A percentile compares a stretch with the other conserved stretches of the same genome.
These are phyloP conservation scores for Suillus hirtellus DNA, from an alignment of 768 basidiomycete genomes.

Conservation along the genomic window DNA sequence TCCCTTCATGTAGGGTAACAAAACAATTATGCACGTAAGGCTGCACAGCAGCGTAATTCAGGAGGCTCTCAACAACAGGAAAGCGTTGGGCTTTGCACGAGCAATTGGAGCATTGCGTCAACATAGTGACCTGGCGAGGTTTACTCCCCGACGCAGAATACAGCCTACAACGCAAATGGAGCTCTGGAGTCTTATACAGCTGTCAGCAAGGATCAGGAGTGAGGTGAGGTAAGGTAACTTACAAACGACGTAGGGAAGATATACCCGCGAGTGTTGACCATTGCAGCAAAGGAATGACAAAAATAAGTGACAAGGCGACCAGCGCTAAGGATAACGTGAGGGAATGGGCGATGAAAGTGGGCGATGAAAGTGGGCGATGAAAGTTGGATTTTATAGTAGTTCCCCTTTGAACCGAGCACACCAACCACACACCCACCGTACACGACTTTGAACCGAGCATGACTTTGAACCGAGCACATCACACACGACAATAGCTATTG, in stretches of 20 bases:
- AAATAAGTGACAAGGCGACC: too few relatives aligned
- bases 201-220: too few relatives aligned
- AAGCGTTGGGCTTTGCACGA: not conserved
- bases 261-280: not conserved
- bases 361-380: not conserved
- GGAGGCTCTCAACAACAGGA: conserved; percentile 10
- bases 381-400: not conserved
- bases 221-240: not conserved
- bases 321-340: too few relatives aligned
- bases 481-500: too few relatives aligned
- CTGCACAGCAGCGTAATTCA: conserved; percentile 6
- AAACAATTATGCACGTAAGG: conserved; percentile 12
- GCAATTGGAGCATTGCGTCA: not conserved
- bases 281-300: too few relatives aligned
- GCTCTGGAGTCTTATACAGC: not conserved
- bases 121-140: conserved; percentile 8
- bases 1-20: conserved; percentile 8
- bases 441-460: too few relatives aligned
- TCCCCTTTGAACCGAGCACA: not conserved
- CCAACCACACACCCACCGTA: too few relatives aligned
- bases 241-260: not conserved
- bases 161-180: conserved; percentile 5
- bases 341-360: not conserved
- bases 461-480: too few relatives aligned
- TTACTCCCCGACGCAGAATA: conserved; percentile 9